Conservation (phyloP, 352 stramenopile species). For the Phytophthora brassicae region DNA sequence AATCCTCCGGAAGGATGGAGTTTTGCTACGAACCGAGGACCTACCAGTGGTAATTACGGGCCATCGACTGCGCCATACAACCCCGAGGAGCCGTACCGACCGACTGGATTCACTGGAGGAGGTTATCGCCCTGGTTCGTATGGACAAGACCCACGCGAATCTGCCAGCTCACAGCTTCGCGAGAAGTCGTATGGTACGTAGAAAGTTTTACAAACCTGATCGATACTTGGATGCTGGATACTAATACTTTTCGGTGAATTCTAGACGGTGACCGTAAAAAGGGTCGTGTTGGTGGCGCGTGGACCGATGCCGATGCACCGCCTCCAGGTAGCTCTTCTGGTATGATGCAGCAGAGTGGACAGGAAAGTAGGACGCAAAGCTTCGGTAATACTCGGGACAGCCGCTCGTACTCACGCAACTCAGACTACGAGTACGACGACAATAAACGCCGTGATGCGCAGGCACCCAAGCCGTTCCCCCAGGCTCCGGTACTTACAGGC, state of each 20-base stretch:
- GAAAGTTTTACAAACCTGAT: neutral
- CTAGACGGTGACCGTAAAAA: slow-evolving; percentile 83
- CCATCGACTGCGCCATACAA: slow-evolving; percentile 66
- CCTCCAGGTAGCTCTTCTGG: slow-evolving; percentile 24
- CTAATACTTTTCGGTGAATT: neutral
- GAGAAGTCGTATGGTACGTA: slow-evolving; percentile 77
- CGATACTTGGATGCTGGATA: neutral
- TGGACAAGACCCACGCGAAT: slow-evolving; percentile 63
- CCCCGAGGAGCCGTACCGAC: slow-evolving; percentile 78
- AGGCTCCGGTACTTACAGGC: slow-evolving; percentile 38
- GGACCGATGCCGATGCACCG: slow-evolving; percentile 42
- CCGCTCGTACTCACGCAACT: slow-evolving; percentile 40
- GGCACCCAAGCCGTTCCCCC: slow-evolving; percentile 24
- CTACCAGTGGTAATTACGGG: slow-evolving; percentile 71
- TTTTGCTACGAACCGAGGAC: slow-evolving; percentile 83
- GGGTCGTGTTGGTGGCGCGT: slow-evolving; percentile 76
- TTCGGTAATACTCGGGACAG: slow-evolving; percentile 43
- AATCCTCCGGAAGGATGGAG: slow-evolving; percentile 84
- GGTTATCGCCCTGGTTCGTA: slow-evolving; percentile 51
- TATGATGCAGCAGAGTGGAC: slow-evolving; percentile 31
- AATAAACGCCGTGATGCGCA: slow-evolving; percentile 37
- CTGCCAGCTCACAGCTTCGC: slow-evolving; percentile 63
- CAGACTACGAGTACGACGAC: slow-evolving; percentile 66
- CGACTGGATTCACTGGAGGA: slow-evolving; percentile 43
- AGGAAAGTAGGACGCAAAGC: slow-evolving; percentile 51